Evolutionary conservation across 1,139 yeast genomes (phyloP), one percentile per base, ranked within the genome.

Genomic region (Saccharomyces hybrid): DNA sequence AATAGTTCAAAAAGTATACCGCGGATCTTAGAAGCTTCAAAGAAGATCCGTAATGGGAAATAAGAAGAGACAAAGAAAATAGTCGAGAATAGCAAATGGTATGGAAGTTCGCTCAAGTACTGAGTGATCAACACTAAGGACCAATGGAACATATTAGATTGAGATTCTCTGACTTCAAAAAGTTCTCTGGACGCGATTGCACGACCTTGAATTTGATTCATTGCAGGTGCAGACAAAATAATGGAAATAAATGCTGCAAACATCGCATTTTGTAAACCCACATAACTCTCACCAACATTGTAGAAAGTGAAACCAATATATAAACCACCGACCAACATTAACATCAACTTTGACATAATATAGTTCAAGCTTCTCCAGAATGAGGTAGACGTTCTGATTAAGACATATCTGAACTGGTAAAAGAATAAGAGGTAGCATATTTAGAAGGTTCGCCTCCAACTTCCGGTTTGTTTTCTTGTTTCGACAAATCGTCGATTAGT

Each of bases 91-190:
- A 81, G 61, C 16, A 83, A 59, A 52, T 81, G 77, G 71, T 81
- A 83, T 3, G 86, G 86, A 21, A 81, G 60, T 66, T 83, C 88
- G 56, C 74, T 73, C 48, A 82, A 52, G 54, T 75, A 74, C 63
- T 82, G 85, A 2, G 82, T 70, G 11, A 81, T 51, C 41, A 83
- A 70, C 66, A 83, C 68, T 44, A 80, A 70, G 8, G 83, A 75
- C 85, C 87, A 83, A 61, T 82, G 86, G 73, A 80, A 83, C 57
- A 86, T 82, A 62, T 82, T 82, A 8, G 86, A 81, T 57, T 80
- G 77, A 51, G 81, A 78, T 65, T 83, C 89, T 67, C 88, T 76
- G 14, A 80, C 82, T 69, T 83, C 87, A 62, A 67, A 83, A 49
- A 82, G 68, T 55, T 81, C 84, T 66, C 86, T 75, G 3, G 82